Evolutionary conservation across 1,284 basidiomycete species (phyloP), one percentile per base, ranked within the genome.

Genomic region (Papiliotrema flavescens): DNA sequence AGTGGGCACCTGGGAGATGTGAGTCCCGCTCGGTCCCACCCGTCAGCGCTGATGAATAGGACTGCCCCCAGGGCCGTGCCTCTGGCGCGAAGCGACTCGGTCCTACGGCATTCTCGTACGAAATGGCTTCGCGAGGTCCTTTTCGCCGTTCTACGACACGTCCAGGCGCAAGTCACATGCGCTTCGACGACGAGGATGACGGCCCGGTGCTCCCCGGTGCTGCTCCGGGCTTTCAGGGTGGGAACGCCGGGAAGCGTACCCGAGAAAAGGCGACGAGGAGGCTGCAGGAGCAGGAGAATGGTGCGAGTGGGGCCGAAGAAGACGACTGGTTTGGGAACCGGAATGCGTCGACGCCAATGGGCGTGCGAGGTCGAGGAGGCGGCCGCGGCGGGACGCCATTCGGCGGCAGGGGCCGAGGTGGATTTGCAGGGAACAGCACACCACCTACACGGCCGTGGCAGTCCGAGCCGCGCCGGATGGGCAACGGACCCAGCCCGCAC

Each of bases 1-100:
- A 44, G 57, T 48, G 90, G 88, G 4, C 92, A 96, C 73, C 83
- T 89, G 70, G 92, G 92, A 43, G 92, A 95, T 69, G 91, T 90
- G 66, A 77, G 35, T 35, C 13, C 15, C 0, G 42, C 19, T 32
- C 47, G 35, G 48, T 14, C 39, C 24, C 42, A 24, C 4, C 24
- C 42, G 28, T 40, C 20, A 53, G 41, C 49, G 60, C 53, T 58
- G 48, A 57, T 37, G 54, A 14, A 7, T 49, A 91, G 89, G 87
- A 94, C 70, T 95, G 91, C 63, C 74, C 81, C 26, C 79, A 80
- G 37, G 68, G 80, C 2, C 77, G 81, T 2, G 82, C 80, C 57
- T 78, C 78, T 14, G 71, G 75, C 24, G 82, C 83, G 56, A 69
- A 77, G 37, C 81, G 84, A 0, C 70, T 74, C 37, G 84, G 86